phyloP scores from a whole-genome alignment of 2,329 filamentous ascomycete genomes.

The Nemania sp. region DNA sequence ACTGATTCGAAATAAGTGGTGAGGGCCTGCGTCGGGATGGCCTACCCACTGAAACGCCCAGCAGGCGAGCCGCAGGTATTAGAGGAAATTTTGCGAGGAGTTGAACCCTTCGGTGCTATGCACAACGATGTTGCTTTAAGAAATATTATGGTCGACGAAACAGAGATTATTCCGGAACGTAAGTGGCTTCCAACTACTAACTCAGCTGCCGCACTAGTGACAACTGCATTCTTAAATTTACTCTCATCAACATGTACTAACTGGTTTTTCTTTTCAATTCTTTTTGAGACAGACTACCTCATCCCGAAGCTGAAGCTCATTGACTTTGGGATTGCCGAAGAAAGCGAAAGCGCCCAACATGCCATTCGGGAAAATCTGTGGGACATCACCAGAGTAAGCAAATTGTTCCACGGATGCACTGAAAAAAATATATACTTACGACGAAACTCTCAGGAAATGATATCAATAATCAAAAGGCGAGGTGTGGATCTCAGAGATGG shows the following conservation, averaged over 20 bases:
- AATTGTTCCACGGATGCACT: background rate
- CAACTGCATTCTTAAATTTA: background rate
- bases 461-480: background rate
- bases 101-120: rapidly evolving
- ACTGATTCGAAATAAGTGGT: constrained; percentile 15
- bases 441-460: background rate
- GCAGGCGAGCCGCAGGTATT: background rate
- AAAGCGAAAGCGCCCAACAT: rapidly evolving
- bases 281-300: background rate
- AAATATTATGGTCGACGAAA: constrained; percentile 13
- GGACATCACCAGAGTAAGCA: background rate
- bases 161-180: constrained; percentile 1
- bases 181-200: background rate
- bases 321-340: constrained; percentile 1
- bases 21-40: constrained; percentile 7
- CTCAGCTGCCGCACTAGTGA: too few species aligned
- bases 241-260: background rate
- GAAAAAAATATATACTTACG: background rate
- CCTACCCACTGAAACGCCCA: background rate
- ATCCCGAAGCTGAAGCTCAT: constrained; percentile 4
- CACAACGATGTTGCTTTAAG: constrained; percentile 12
- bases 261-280: too few species aligned
- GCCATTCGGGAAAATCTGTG: background rate
- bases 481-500: background rate
- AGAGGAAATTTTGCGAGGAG: background rate